A percentile compares a stretch with the other conserved stretches of the same genome.
phyloP scores from a whole-genome alignment of 495 filamentous ascomycete species.

The Xylaria bambusicola region DNA sequence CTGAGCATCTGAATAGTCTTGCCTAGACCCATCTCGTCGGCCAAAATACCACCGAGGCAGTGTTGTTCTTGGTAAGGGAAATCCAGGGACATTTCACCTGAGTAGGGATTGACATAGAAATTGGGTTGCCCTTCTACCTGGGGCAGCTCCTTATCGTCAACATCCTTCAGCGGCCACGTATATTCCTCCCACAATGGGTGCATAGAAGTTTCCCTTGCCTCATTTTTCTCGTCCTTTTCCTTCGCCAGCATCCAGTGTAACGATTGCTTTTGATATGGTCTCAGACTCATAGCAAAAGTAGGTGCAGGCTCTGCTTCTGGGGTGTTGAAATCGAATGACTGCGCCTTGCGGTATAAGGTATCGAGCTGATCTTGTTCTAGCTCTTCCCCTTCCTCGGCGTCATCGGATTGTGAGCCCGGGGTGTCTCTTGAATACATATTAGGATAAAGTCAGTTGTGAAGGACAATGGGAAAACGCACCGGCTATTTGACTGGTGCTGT shows the following conservation, averaged over 20 bases:
- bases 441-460: not conserved
- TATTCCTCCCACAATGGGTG: constrained; percentile 99
- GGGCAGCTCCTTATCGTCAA: constrained; percentile 75
- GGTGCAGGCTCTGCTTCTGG: constrained; percentile 79
- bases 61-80: constrained; percentile 94
- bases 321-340: constrained; percentile 93
- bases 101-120: constrained; percentile 97
- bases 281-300: constrained; percentile 78
- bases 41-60: constrained; percentile 89
- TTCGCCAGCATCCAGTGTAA: constrained; percentile 95
- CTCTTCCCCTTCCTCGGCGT: constrained; percentile 82
- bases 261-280: constrained; percentile 94
- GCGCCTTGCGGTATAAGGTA: constrained; percentile 90
- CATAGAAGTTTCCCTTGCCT: constrained; percentile 72
- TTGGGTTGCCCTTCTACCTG: constrained; percentile 60
- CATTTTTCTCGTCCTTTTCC: constrained; percentile 73
- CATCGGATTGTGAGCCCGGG: constrained; percentile 57
- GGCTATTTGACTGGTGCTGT: constrained; percentile 30
- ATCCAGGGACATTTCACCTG: constrained; percentile 87
- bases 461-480: not conserved
- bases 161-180: constrained; percentile 81
- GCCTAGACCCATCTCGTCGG: constrained; percentile 89
- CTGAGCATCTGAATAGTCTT: constrained; percentile 99
- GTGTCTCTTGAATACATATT: constrained; percentile 38
- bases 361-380: constrained; percentile 95